Conservation (phyloP, 2,329 filamentous ascomycete genomes). For the Ceratocystis eucalypticola region DNA sequence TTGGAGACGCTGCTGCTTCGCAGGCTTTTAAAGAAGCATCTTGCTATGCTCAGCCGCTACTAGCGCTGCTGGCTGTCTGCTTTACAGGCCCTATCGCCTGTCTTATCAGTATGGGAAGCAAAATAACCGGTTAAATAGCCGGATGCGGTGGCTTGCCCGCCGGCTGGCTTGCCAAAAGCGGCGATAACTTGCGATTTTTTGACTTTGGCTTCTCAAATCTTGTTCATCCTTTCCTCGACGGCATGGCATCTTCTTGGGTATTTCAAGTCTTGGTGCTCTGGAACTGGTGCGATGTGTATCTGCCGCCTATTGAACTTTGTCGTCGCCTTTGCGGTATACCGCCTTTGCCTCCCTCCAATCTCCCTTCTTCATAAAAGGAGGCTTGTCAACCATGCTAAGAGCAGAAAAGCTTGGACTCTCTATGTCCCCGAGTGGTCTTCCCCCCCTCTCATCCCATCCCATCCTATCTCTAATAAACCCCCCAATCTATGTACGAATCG, state of each 20-base stretch:
- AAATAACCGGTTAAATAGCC: neutral
- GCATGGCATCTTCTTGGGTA: no score
- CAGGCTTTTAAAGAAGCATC: neutral
- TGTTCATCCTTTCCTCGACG: neutral
- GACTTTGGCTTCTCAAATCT: neutral
- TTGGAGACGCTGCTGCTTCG: neutral
- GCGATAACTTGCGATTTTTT: neutral
- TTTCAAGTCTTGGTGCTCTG: no score
- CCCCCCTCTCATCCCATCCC: neutral
- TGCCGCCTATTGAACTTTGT: neutral
- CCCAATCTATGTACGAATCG: no score
- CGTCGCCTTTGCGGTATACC: neutral
- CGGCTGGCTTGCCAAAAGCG: neutral
- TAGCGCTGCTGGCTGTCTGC: no score
- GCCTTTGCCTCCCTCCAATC: neutral
- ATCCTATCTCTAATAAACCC: no score
- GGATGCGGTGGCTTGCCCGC: neutral
- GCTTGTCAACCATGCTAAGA: slow-evolving; percentile 7
- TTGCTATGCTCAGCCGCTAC: no score
- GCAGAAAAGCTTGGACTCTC: neutral
- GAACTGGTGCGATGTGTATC: neutral
- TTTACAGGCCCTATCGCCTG: no score
- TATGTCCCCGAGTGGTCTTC: neutral
- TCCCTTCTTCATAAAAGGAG: neutral
- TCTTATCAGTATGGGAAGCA: neutral